Evolutionary conservation across 1,284 basidiomycete species (phyloP).

Genomic region (Polyporus tsugae): DNA sequence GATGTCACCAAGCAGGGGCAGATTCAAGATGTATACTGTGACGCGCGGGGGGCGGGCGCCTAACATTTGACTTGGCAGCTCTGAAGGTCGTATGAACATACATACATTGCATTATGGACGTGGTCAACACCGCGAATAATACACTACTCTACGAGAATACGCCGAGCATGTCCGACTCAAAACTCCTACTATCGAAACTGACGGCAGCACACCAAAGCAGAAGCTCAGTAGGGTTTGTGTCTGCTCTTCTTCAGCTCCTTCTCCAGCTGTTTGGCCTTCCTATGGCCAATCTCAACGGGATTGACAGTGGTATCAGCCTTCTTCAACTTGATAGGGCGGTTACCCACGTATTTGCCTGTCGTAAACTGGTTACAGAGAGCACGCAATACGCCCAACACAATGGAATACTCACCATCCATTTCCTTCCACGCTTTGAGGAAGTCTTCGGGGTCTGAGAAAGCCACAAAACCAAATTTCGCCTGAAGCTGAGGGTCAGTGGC

Average conservation of each 20-base stretch:
- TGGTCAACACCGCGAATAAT: background rate
- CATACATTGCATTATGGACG: slow-evolving; percentile 5
- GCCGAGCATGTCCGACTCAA: background rate
- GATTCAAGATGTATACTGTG: background rate
- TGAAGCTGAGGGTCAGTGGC: slow-evolving; percentile 44
- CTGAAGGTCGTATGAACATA: background rate
- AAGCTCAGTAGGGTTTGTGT: slow-evolving; percentile 72
- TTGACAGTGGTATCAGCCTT: slow-evolving; percentile 89
- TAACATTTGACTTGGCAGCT: no score
- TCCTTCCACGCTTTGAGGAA: slow-evolving; percentile 99
- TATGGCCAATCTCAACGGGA: slow-evolving; percentile 92
- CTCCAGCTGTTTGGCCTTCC: slow-evolving; percentile 85
- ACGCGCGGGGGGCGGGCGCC: background rate
- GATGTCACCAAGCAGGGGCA: background rate
- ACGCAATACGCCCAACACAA: background rate
- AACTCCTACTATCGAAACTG: background rate
- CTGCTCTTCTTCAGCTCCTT: slow-evolving; percentile 85
- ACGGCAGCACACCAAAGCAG: background rate
- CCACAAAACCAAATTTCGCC: slow-evolving; percentile 98
- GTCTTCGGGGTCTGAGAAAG: slow-evolving; percentile 98
- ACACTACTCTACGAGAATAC: slow-evolving; percentile 11
- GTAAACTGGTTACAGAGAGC: background rate
- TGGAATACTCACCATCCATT: slow-evolving; percentile 85
- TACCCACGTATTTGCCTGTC: slow-evolving; percentile 95
- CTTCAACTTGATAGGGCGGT: slow-evolving; percentile 91